Base-by-base conservation (phyloP, 2,329 filamentous ascomycete species). In the Epicoccum sorghinum region DNA sequence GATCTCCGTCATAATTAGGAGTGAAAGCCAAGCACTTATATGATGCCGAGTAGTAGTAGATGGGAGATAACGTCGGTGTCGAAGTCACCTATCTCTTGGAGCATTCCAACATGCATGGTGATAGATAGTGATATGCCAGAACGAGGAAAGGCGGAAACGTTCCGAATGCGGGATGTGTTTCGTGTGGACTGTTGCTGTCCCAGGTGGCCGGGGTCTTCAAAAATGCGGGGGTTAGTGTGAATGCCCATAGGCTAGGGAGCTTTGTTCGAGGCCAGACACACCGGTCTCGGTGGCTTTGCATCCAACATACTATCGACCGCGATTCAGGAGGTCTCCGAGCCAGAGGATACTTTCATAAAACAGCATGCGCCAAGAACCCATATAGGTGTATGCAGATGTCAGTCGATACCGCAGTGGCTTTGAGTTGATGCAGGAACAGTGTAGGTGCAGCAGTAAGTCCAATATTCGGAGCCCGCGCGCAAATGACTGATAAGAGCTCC, bases 151-250 rank as follows among this genome's bases (percentile, higher is more conserved):
- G 51, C 51, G 51, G 51, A 54, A 54, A 36, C 27, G 40, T 48
- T 54, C 51, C 51, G 40, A 14, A 36, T 39, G 40, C 51, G 45
- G 45, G 29, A 40, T 18, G 27, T 2, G 25, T n/a, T 14, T 30
- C 30, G 35, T 1, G 2, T 14, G 38, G 44, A 18, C 32, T 47
- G 33, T 25, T 22, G 13, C 44, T 33, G 38, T 37, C 25, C n/a
- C 22, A 25, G 25, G 14, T n/a, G 24, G 24, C 37, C 43, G 42
- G 42, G 37, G 23, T 25, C 29, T 8, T 37, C 25, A 38, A 12
- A 44, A 54, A 45, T 45, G 51, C 45, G 51, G 51, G 50, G 51
- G 45, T 54, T 48, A 54, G 51, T 49, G 45, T 18, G 40, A 8
- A 27, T 45, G 32, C 13, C 39, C 50, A 35, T 9, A 10, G 27